Evolutionary conservation across 1,284 basidiomycete genomes (phyloP).

Genomic region (Apiotrichum gamsii): DNA sequence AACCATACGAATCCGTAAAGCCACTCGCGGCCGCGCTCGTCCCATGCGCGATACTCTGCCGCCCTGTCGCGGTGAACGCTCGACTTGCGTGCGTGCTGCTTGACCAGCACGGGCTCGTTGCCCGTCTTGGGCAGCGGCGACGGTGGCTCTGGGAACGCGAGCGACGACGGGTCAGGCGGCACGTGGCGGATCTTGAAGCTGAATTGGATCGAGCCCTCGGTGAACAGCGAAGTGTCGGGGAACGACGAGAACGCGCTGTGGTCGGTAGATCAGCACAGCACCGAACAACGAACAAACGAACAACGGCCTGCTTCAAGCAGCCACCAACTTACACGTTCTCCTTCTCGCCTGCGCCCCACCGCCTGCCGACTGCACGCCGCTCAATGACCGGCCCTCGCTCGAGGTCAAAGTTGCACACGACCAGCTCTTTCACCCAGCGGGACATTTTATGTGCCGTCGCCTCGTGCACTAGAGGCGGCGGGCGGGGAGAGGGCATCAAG

Average conservation of each 20-base stretch:
- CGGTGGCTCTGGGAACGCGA: constrained; percentile 36
- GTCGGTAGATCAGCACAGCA: not conserved
- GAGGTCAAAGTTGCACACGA: constrained; percentile 80
- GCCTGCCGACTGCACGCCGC: constrained; percentile 59
- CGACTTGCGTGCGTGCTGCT: not conserved
- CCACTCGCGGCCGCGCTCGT: constrained; percentile 44
- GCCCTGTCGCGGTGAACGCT: constrained; percentile 30
- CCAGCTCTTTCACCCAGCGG: constrained; percentile 72
- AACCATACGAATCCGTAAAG: constrained; percentile 81
- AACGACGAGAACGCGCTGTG: constrained; percentile 85
- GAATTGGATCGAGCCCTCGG: constrained; percentile 50
- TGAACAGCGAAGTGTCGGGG: constrained; percentile 79
- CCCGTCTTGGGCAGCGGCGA: constrained; percentile 31
- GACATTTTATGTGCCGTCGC: constrained; percentile 55
- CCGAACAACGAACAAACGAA: no score
- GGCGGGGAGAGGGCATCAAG: constrained; percentile 10
- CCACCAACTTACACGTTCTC: constrained; percentile 71
- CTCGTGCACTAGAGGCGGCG: constrained; percentile 49
- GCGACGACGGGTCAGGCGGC: constrained; percentile 29
- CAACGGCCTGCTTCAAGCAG: not conserved
- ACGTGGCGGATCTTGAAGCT: constrained; percentile 55
- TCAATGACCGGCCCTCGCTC: constrained; percentile 79
- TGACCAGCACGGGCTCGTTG: not conserved
- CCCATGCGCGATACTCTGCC: constrained; percentile 42
- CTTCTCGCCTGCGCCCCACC: constrained; percentile 60